Evolutionary conservation across 1,139 yeast genomes (phyloP).

Genomic region (Zygoascus meyerae): DNA sequence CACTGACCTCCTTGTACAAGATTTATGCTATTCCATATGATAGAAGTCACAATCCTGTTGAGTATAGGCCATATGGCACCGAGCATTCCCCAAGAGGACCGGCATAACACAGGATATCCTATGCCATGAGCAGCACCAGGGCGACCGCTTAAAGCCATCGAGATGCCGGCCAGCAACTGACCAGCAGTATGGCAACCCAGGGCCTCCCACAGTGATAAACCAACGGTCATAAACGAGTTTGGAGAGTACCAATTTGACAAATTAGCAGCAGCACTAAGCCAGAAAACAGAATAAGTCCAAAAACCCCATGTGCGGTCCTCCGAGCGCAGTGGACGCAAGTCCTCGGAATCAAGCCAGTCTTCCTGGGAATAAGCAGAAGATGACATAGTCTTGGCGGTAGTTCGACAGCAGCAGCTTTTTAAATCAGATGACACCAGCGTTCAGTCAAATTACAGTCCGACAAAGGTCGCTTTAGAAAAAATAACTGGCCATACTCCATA

Average conservation of each 20-base stretch:
- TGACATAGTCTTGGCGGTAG: too few relatives aligned
- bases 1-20: slow-evolving; percentile 75
- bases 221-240: slow-evolving; percentile 25
- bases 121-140: slow-evolving; percentile 70
- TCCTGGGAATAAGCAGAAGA: too few relatives aligned
- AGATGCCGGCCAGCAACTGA: slow-evolving; percentile 53
- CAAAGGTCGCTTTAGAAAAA: too few relatives aligned
- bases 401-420: too few relatives aligned
- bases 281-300: slow-evolving; percentile 21
- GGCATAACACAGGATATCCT: slow-evolving; percentile 69
- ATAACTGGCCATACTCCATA: too few relatives aligned
- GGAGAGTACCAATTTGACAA: slow-evolving; percentile 31
- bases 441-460: too few relatives aligned
- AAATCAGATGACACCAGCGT: too few relatives aligned
- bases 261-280: slow-evolving; percentile 24
- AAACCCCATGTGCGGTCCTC: slow-evolving; percentile 21
- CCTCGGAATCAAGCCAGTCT: slow-evolving; percentile 15
- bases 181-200: slow-evolving; percentile 39
- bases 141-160: slow-evolving; percentile 60
- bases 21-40: slow-evolving; percentile 79
- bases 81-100: slow-evolving; percentile 72
- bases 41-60: slow-evolving; percentile 75
- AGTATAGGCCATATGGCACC: slow-evolving; percentile 77
- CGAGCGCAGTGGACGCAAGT: slow-evolving; percentile 19
- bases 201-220: slow-evolving; percentile 27